A percentile compares a stretch with the other conserved stretches of the same genome.
phyloP scores from a whole-genome alignment of 768 basidiomycete species.

The Lepiota brunneoincarnata region DNA sequence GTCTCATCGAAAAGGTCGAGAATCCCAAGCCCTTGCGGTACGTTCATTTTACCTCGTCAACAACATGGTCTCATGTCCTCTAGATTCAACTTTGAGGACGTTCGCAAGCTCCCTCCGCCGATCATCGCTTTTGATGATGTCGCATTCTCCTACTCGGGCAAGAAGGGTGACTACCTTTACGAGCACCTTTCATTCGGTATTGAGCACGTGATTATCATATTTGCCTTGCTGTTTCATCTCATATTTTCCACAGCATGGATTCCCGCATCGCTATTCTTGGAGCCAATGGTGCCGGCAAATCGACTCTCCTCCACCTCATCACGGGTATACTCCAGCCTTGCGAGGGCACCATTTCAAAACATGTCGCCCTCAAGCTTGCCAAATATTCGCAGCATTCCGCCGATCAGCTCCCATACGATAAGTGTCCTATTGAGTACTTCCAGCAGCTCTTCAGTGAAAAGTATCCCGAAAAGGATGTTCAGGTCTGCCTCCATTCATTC shows the following conservation, averaged over 20 bases:
- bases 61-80: not conserved
- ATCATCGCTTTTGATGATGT: conserved; percentile 96
- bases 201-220: conserved; percentile 51
- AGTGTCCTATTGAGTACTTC: conserved; percentile 92
- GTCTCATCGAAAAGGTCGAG: conserved; percentile 91
- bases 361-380: conserved; percentile 87
- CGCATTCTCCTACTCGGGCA: conserved; percentile 94
- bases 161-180: conserved; percentile 86
- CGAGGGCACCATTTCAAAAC: conserved; percentile 87
- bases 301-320: conserved; percentile 58
- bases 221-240: conserved; percentile 11
- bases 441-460: conserved; percentile 74
- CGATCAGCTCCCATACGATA: conserved; percentile 95
- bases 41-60: conserved; percentile 1
- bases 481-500: conserved; percentile 32
- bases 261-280: conserved; percentile 93
- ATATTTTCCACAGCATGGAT: conserved; percentile 68
- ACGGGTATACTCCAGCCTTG: conserved; percentile 76
- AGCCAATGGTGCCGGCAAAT: conserved; percentile 89
- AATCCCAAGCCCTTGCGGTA: conserved; percentile 59
- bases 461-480: conserved; percentile 91
- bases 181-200: conserved; percentile 93
- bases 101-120: conserved; percentile 90
- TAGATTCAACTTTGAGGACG: conserved; percentile 94
- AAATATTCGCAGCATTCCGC: conserved; percentile 99